A percentile compares a stretch with the other conserved stretches of the same genome.
Evolutionary conservation across 106 monocot species (phyloP).

Genomic region (Ottelia alismoides): DNA sequence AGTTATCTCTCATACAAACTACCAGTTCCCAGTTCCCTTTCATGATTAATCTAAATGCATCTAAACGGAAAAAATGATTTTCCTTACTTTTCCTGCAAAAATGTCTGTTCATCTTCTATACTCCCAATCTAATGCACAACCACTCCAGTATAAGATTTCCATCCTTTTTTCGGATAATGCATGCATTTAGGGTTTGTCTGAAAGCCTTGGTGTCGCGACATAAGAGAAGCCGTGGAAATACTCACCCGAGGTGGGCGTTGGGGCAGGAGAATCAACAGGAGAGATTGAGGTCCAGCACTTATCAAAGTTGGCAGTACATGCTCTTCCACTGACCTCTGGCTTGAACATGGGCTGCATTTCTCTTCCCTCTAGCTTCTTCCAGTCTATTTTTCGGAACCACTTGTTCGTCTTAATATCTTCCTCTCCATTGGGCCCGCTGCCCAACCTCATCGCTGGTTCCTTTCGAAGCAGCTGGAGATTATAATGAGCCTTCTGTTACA

Average conservation of each 20-base stretch:
- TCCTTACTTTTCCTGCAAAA: no score
- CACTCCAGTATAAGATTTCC: no score
- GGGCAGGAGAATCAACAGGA: constrained; percentile 15
- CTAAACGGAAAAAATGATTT: no score
- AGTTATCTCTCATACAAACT: no score
- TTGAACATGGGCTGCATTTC: constrained; percentile 19
- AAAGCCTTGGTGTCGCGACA: no score
- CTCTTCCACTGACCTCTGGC: constrained; percentile 16
- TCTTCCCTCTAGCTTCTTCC: constrained; percentile 21
- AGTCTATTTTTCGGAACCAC: constrained; percentile 20
- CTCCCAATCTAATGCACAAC: no score
- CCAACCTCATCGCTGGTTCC: constrained; percentile 18
- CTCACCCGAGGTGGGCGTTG: constrained; percentile 13
- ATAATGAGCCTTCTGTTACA: neutral
- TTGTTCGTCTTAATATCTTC: constrained; percentile 18
- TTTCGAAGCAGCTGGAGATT: constrained; percentile 19
- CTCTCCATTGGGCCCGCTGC: constrained; percentile 11
- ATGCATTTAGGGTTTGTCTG: no score
- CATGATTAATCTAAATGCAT: no score
- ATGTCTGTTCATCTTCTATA: no score
- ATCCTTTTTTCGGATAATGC: no score
- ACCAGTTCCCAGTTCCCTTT: no score
- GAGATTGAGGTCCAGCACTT: constrained; percentile 20
- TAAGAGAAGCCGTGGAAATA: constrained; percentile 22
- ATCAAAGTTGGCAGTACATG: constrained; percentile 22